Evolutionary conservation across 495 filamentous ascomycete genomes (phyloP), one percentile per base, ranked within the genome.

Genomic region (Aspergillus wentii): DNA sequence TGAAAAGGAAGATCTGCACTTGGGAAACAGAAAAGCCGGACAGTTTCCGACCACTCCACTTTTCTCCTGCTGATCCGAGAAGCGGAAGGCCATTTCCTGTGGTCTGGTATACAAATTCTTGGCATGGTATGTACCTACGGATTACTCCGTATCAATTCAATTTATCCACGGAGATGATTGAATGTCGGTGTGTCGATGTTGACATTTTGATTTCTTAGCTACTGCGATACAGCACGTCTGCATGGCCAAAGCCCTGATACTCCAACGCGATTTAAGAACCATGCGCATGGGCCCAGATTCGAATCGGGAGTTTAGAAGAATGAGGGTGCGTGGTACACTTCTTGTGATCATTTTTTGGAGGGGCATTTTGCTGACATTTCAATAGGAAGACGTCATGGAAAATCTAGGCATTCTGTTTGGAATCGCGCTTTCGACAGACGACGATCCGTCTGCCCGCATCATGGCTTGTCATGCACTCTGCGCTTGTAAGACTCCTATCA

Each of bases 381-480:
- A 14, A 32, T 25, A 65, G 64, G 41, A 48, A 22, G 46, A 56
- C n/a, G 40, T 66, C 11, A 32, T 44, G 0, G 43, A 56, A 19
- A 64, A 57, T 13, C 51, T 68, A 4, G 45, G 55, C 8, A 54
- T 62, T 28, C 47, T 68, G 3, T 66, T 66, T 34, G 64, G 64
- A 21, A 66, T 68, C 17, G 64, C 57, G 6, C 44, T 62, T 3
- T 66, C 64, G 2, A 48, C 51, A 7, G 64, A 68, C 11, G 60
- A 65, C 30, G 62, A 66, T 21, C 60, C 60, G 9, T 51, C 60
- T 6, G 40, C 60, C 17, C 59, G 60, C 21, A 57, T 61, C n/a
- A 66, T 64, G 51, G 62, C 64, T 18, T 61, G 62, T 29, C 60
- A 68, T 34, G 59, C 60, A 19, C 44, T 68, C 2, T 60, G 52